phyloP scores from a whole-genome alignment of 352 stramenopile genomes.

The Globisporangium canariense region DNA sequence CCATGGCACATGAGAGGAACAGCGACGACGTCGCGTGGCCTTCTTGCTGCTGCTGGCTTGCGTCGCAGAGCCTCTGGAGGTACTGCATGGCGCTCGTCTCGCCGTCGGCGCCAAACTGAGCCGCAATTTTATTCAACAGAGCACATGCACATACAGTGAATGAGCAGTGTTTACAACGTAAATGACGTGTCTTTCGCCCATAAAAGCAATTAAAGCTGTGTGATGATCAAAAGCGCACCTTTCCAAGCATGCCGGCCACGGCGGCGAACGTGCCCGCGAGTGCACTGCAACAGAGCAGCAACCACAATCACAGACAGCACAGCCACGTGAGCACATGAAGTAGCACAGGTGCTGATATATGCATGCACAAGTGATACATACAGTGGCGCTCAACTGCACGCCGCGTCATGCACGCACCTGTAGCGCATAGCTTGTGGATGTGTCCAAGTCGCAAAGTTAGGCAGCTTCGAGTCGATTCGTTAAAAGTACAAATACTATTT shows the following conservation, averaged over 20 bases:
- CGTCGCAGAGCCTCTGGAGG: constrained; percentile 17
- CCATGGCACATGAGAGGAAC: constrained; percentile 5
- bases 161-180: neutral
- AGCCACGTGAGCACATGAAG: too few species aligned
- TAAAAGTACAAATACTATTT: neutral
- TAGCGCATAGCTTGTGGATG: neutral
- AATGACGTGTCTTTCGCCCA: too few species aligned
- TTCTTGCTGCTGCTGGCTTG: neutral
- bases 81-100: constrained; percentile 23
- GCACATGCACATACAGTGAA: neutral
- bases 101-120: constrained; percentile 24
- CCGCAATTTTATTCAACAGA: too few species aligned
- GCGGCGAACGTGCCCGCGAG: constrained; percentile 57
- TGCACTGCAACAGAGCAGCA: constrained; percentile 25
- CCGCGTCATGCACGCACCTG: neutral
- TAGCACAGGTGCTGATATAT: too few species aligned
- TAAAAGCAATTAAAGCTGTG: neutral
- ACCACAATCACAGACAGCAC: too few species aligned
- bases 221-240: constrained; percentile 21
- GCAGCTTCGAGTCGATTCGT: neutral
- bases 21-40: constrained; percentile 4
- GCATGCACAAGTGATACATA: neutral
- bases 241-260: constrained; percentile 51
- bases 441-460: neutral
- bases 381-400: too few species aligned